Conservation (phyloP, 768 basidiomycete species). For the Gloeostereum incarnatum region DNA sequence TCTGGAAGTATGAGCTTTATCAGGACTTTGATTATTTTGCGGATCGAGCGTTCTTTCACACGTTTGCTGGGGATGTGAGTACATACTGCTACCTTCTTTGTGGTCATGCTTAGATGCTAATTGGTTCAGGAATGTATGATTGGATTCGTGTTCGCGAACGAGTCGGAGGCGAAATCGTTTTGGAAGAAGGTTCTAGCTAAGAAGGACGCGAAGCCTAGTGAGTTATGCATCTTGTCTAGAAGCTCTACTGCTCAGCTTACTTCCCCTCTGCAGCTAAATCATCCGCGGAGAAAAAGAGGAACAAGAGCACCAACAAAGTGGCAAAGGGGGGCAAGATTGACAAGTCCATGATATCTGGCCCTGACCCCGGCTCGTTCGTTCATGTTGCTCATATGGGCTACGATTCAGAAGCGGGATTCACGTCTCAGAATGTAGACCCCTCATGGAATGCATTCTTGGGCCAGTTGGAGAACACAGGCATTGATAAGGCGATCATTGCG, state of each 20-base stretch:
- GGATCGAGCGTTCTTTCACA: conserved; percentile 88
- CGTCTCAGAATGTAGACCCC: conserved; percentile 79
- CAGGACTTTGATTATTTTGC: conserved; percentile 70
- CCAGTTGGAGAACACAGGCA: conserved; percentile 53
- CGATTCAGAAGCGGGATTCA: conserved; percentile 80
- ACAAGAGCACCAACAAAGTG: no score
- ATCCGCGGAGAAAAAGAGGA: conserved; percentile 46
- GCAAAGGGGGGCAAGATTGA: conserved; percentile 73
- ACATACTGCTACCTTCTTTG: conserved; percentile 26
- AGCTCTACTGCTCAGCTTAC: conserved; percentile 5
- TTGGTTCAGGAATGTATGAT: conserved; percentile 73
- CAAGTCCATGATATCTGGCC: conserved; percentile 87
- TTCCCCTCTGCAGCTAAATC: conserved; percentile 32
- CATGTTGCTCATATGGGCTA: conserved; percentile 97
- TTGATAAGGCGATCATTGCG: conserved; percentile 59
- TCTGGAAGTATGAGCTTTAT: conserved; percentile 93
- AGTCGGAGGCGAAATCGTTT: conserved; percentile 75
- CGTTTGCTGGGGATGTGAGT: conserved; percentile 92
- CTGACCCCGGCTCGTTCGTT: conserved; percentile 68
- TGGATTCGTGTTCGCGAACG: conserved; percentile 84
- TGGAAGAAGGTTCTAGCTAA: conserved; percentile 74
- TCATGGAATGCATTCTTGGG: conserved; percentile 75
- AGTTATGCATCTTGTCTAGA: conserved; percentile 10
- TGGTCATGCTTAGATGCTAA: background rate
- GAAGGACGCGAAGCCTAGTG: conserved; percentile 52